These are phyloP conservation scores for Ustilaginoidea virens DNA, from an alignment of 2,329 filamentous ascomycete species.

Conservation along the genomic window DNA sequence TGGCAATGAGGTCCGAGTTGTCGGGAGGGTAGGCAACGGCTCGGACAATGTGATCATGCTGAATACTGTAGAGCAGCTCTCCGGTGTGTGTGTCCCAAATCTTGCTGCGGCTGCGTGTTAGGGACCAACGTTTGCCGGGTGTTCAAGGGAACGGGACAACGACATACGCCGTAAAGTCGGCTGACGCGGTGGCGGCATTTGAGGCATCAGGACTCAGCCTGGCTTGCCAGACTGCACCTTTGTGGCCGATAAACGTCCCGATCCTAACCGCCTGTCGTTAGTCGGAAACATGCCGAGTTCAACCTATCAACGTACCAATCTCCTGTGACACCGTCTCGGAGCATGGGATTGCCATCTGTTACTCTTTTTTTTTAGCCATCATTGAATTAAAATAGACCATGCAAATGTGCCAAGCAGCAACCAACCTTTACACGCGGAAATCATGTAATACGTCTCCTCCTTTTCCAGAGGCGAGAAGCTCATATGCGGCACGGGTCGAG, in stretches of 20 bases:
- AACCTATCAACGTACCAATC: constrained; percentile 55
- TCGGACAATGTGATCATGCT: constrained; percentile 90
- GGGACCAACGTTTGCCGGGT: constrained; percentile 13
- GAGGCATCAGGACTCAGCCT: constrained; percentile 76
- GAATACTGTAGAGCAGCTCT: constrained; percentile 71
- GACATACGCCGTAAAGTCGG: constrained; percentile 82
- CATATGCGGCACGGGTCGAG: constrained; percentile 79
- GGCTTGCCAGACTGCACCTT: constrained; percentile 95
- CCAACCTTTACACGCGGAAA: constrained; percentile 80
- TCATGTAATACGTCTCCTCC: constrained; percentile 77
- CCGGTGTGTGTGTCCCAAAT: constrained; percentile 96
- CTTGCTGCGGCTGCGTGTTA: constrained; percentile 42
- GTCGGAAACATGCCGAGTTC: background rate
- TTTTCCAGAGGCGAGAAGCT: constrained; percentile 75
- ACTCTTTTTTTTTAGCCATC: too few relatives aligned
- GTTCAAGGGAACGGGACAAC: background rate
- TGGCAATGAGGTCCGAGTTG: constrained; percentile 71
- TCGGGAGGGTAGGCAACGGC: constrained; percentile 81
- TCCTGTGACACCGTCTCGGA: constrained; percentile 87
- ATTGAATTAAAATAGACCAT: too few relatives aligned
- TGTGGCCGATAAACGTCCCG: constrained; percentile 94
- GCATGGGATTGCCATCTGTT: constrained; percentile 92
- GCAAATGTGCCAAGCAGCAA: too few relatives aligned
- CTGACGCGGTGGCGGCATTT: constrained; percentile 82
- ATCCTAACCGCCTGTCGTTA: constrained; percentile 51